phyloP scores from a whole-genome alignment of 805 yeast genomes.

The Saccharomycopsis selenospora region DNA sequence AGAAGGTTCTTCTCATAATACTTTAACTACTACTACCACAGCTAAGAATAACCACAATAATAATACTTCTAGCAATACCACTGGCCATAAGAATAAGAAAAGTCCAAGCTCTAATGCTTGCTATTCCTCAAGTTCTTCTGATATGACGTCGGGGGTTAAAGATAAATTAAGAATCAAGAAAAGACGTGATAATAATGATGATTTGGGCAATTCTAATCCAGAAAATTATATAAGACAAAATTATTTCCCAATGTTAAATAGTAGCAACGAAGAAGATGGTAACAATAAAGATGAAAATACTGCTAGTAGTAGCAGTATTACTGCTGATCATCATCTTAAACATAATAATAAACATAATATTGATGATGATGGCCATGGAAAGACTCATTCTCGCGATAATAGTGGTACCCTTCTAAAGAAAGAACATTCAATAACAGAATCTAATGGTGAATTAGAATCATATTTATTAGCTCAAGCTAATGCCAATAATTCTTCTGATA shows the following conservation, averaged over 20 bases:
- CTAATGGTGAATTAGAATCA: neutral
- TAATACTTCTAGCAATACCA: too few species aligned
- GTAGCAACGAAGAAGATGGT: neutral
- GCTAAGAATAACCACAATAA: too few species aligned
- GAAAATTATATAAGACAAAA: slow-evolving; percentile 13
- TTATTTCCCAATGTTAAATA: slow-evolving; percentile 12
- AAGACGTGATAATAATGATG: slow-evolving; percentile 22
- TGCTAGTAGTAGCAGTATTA: neutral
- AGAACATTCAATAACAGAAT: neutral
- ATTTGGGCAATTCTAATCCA: slow-evolving; percentile 4
- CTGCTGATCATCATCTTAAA: too few species aligned
- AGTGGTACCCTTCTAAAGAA: neutral
- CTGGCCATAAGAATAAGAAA: neutral
- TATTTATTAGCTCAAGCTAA: neutral
- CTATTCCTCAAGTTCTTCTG: slow-evolving; percentile 26
- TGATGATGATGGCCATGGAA: too few species aligned
- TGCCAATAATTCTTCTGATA: slow-evolving; percentile 5
- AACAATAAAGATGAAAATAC: neutral
- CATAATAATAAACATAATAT: too few species aligned
- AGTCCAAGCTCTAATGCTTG: neutral
- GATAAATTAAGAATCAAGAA: slow-evolving; percentile 20
- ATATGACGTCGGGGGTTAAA: slow-evolving; percentile 25
- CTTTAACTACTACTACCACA: neutral
- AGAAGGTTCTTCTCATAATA: neutral
- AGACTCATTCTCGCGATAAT: neutral